phyloP scores from a whole-genome alignment of 768 basidiomycete genomes.

The Mycena vitilis region DNA sequence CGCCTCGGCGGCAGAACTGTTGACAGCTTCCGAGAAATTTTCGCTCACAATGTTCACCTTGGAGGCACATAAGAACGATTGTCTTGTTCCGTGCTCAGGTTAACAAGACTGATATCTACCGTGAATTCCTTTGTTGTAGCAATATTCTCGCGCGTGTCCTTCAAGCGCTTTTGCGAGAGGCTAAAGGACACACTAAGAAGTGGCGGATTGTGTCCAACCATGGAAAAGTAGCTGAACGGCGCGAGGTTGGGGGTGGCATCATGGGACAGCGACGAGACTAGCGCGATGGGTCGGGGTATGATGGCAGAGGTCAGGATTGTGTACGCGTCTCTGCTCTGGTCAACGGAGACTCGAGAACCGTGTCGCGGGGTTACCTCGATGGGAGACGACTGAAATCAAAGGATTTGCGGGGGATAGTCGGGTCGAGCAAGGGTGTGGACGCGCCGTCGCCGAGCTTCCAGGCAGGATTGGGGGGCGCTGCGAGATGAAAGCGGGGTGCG shows the following conservation, averaged over 20 bases:
- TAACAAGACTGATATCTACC: conserved; percentile 60
- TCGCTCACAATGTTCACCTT: conserved; percentile 81
- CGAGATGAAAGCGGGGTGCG: conserved; percentile 30
- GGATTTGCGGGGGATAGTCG: conserved; percentile 48
- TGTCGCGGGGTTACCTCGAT: conserved; percentile 40
- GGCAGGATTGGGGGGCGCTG: conserved; percentile 51
- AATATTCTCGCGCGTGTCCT: conserved; percentile 78
- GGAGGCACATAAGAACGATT: conserved; percentile 48
- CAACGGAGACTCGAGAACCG: not conserved
- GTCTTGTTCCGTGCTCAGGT: no score
- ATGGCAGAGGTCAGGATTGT: conserved; percentile 67
- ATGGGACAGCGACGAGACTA: conserved; percentile 69
- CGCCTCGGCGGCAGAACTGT: conserved; percentile 65
- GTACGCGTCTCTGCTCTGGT: conserved; percentile 54
- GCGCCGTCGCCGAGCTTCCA: conserved; percentile 58
- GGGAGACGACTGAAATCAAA: conserved; percentile 53
- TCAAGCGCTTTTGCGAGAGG: conserved; percentile 54
- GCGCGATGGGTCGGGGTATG: conserved; percentile 74
- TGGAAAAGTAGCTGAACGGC: conserved; percentile 79
- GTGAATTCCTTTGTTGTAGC: conserved; percentile 74
- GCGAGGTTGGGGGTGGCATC: conserved; percentile 70
- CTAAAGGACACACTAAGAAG: conserved; percentile 72
- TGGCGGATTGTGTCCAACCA: conserved; percentile 75
- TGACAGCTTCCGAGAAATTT: conserved; percentile 67
- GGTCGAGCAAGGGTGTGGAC: conserved; percentile 24